Evolutionary conservation across 768 basidiomycete genomes (phyloP).

Genomic region (Phallus indusiatus): DNA sequence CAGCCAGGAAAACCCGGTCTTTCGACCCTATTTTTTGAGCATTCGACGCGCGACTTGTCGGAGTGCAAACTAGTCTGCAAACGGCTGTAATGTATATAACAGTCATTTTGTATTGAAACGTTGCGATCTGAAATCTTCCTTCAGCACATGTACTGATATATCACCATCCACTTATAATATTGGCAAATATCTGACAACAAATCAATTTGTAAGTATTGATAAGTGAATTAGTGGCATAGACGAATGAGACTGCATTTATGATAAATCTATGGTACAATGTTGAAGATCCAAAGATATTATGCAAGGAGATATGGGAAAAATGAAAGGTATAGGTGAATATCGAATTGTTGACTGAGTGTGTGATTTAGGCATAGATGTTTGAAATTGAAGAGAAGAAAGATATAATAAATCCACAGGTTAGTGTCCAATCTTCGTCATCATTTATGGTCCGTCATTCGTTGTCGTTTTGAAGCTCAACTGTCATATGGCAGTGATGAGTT

Average conservation of each 20-base stretch:
- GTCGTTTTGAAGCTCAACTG: conserved; percentile 88
- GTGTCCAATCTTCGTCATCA: conserved; percentile 4
- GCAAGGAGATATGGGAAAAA: conserved; percentile 2
- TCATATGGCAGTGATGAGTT: conserved; percentile 69
- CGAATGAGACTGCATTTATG: neutral
- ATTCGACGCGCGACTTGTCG: too few species aligned
- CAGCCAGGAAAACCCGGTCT: too few species aligned
- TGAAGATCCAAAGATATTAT: conserved; percentile 6
- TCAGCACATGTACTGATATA: too few species aligned
- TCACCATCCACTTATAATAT: too few species aligned
- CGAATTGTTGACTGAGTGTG: neutral
- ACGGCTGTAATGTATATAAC: too few species aligned
- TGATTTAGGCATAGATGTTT: neutral
- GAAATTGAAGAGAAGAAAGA: neutral
- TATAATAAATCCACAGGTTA: neutral
- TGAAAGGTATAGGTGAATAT: neutral
- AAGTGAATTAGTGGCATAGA: too few species aligned
- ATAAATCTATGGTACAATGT: conserved; percentile 8
- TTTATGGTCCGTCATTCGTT: conserved; percentile 24
- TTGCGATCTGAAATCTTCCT: too few species aligned
- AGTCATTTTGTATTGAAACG: too few species aligned
- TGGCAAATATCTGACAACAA: too few species aligned
- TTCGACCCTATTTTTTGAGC: too few species aligned
- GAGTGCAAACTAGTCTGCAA: too few species aligned
- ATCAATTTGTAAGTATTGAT: too few species aligned